Base-by-base conservation (phyloP, 371 early-diverging fungal genomes). In the Zychaea mexicana region DNA sequence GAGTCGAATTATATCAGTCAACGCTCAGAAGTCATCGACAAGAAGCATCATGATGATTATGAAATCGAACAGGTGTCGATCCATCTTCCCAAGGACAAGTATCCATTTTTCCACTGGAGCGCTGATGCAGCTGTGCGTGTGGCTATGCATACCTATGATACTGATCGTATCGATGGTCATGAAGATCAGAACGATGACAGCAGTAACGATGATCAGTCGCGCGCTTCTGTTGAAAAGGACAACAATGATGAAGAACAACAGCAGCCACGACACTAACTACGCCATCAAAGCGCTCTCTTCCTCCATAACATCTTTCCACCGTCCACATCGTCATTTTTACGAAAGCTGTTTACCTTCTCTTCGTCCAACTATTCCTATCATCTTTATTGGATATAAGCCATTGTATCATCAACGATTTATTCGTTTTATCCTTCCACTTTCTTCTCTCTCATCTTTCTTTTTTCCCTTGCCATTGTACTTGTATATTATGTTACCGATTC, bases 101-200 rank as follows among this genome's bases (percentile, higher is more conserved):
- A 81, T 64, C 81, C 81, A 0, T 84, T 78, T 60, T 81, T 84
- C 70, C 84, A 84, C 60, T 82, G 76, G 73, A 74, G 72, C 36
- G 56, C 71, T 4, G 81, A 84, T 52, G 81, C 78, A 42, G 84
- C 84, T 32, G 78, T 82, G 7, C 61, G 65, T 13, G 57, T 78
- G 19, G 84, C 82, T 6, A 19, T 24, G 49, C 49, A 13, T 22
- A 49, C 49, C n/a, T 49, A 24, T 19, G 22, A 22, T 49, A 3
- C 22, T 5, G 49, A 49, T 17, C 49, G 49, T 22, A 3, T 49
- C 6, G 49, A 49, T 49, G 49, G 49, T 8, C 21, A 49, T 49
- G 42, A 42, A 12, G 42, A 42, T 42, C 13, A 42, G 4, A n/a
- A 39, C 3, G 15, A 39, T 7, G 39, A 42, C 2, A 42, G 13